phyloP scores from a whole-genome alignment of 2,329 filamentous ascomycete species.

The Escovopsis weberi region DNA sequence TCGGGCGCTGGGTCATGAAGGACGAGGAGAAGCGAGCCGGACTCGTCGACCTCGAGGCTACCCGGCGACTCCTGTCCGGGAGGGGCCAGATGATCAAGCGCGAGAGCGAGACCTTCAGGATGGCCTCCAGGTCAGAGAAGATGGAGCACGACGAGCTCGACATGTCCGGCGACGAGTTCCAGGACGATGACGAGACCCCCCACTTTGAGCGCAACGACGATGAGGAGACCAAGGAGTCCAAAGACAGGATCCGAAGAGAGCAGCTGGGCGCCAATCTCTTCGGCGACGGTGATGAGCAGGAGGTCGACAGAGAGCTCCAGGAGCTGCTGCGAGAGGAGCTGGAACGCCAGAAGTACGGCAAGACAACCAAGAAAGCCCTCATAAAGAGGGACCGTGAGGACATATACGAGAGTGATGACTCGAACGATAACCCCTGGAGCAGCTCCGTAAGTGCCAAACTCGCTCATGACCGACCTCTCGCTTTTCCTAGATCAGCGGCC shows the following conservation, averaged over 20 bases:
- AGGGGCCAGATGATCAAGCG: constrained; percentile 47
- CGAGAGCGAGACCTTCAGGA: constrained; percentile 50
- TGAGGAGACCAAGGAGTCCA: constrained; percentile 60
- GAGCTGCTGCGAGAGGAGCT: constrained; percentile 55
- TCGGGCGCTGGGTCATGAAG: constrained; percentile 69
- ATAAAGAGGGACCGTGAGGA: constrained; percentile 75
- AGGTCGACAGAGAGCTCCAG: constrained; percentile 60
- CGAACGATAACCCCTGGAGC: constrained; percentile 28
- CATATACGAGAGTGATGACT: constrained; percentile 63
- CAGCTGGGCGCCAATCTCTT: constrained; percentile 84
- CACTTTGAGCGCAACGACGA: constrained; percentile 67
- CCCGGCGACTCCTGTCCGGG: constrained; percentile 34
- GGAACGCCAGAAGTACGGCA: constrained; percentile 55
- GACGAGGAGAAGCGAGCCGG: constrained; percentile 43
- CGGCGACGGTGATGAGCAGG: constrained; percentile 50
- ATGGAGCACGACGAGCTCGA: constrained; percentile 58
- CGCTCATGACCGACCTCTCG: not conserved
- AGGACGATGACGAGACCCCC: constrained; percentile 72
- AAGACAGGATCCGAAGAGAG: constrained; percentile 60
- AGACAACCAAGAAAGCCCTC: constrained; percentile 64
- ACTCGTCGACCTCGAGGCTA: constrained; percentile 46
- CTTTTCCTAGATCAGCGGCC: not conserved
- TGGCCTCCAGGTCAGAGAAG: constrained; percentile 46
- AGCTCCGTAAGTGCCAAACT: constrained; percentile 18
- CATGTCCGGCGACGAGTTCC: constrained; percentile 60